These are phyloP conservation scores for Dalbergia cochinchinensis DNA, from an alignment of 306 rosid species.

Conservation along the genomic window DNA sequence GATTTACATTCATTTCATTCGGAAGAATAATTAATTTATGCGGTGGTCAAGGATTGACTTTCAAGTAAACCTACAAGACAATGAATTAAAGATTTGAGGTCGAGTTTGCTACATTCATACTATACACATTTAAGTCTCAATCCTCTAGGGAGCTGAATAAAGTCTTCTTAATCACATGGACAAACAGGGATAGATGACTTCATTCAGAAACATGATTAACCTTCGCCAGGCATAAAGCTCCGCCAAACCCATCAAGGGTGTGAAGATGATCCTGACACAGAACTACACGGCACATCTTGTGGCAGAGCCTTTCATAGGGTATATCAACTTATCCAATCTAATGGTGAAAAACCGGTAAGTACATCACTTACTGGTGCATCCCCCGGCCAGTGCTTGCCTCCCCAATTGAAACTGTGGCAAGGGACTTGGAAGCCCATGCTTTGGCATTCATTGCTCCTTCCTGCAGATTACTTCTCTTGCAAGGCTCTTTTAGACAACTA, in stretches of 20 bases:
- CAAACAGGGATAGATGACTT: too few species aligned
- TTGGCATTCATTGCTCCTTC: constrained; percentile 97
- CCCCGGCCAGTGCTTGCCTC: constrained; percentile 76
- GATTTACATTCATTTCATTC: constrained; percentile 53
- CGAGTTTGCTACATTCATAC: constrained; percentile 53
- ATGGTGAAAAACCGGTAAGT: constrained; percentile 22
- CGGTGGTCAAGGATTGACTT: constrained; percentile 45
- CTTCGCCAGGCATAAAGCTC: constrained; percentile 43
- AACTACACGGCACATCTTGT: constrained; percentile 52
- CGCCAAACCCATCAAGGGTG: constrained; percentile 28
- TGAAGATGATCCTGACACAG: constrained; percentile 49
- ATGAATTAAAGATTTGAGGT: constrained; percentile 53
- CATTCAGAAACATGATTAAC: constrained; percentile 49
- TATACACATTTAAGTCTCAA: constrained; percentile 60
- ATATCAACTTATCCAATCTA: constrained; percentile 35
- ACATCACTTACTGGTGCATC: constrained; percentile 58
- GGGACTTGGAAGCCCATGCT: constrained; percentile 99
- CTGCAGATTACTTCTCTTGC: constrained; percentile 99
- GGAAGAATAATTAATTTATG: constrained; percentile 49
- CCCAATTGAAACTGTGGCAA: constrained; percentile 96
- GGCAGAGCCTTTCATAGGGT: constrained; percentile 40
- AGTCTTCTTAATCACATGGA: constrained; percentile 43
- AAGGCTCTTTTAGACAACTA: constrained; percentile 78
- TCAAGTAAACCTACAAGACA: constrained; percentile 52
- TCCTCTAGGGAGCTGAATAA: constrained; percentile 55